Conservation (phyloP, 192 early-diverging fungal genomes). For the Coemansia sp. region DNA sequence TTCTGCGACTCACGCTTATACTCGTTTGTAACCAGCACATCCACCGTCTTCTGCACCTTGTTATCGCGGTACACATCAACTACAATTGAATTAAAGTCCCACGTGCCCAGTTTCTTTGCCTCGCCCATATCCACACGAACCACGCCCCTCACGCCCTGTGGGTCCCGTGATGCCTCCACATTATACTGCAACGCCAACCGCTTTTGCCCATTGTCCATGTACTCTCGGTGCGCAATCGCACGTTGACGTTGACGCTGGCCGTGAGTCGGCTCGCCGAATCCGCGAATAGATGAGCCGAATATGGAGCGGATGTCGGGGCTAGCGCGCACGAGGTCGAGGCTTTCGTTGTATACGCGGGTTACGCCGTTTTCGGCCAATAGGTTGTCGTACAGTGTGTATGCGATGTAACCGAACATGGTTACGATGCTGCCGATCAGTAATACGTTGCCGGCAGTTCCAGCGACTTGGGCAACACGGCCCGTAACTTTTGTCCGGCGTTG, state of each 20-base stretch:
- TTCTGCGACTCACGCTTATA: constrained; percentile 17
- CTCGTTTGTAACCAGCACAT: constrained; percentile 45
- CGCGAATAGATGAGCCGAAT: constrained; percentile 19
- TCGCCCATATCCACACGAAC: constrained; percentile 27
- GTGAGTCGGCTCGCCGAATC: constrained; percentile 49
- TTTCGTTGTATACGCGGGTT: constrained; percentile 47
- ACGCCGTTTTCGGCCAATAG: constrained; percentile 34
- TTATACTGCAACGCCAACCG: constrained; percentile 39
- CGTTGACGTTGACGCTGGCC: constrained; percentile 43
- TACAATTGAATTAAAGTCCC: constrained; percentile 45
- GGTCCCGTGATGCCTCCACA: constrained; percentile 10
- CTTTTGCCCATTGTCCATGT: constrained; percentile 12
- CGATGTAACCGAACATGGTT: constrained; percentile 41
- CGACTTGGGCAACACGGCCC: constrained; percentile 7
- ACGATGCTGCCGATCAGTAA: constrained; percentile 40
- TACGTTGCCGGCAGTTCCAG: constrained; percentile 28
- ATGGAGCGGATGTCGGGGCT: constrained; percentile 34
- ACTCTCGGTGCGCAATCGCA: constrained; percentile 34
- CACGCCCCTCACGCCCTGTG: constrained; percentile 12
- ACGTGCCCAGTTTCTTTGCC: constrained; percentile 10
- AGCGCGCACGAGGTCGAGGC: constrained; percentile 41
- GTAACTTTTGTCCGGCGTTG: not conserved
- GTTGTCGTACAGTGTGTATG: constrained; percentile 49
- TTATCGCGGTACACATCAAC: constrained; percentile 26
- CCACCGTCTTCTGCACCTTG: not conserved